Base-by-base conservation (phyloP, 345 rosid genomes). In the Garcia nutans region DNA sequence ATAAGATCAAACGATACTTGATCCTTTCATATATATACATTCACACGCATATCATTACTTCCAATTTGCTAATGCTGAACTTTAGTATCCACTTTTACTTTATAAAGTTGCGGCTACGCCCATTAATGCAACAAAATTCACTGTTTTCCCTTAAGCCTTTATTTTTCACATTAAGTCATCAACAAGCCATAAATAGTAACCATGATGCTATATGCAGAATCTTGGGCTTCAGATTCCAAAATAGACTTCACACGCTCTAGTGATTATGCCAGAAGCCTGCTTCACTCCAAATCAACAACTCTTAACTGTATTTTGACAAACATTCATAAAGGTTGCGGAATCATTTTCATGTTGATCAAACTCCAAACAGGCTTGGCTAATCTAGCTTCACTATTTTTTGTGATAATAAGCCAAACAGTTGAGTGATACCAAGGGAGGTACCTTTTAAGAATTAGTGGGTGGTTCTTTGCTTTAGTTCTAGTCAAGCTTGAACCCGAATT, bases 401-500 rank as follows among this genome's bases (percentile, higher is more conserved):
- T 24, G 20, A 0, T 17, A 24, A 41, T 42, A 68, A 55, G 20
- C 68, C 77, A 74, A 23, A 45, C 71, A 64, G 31, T 37, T 33
- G 17, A 70, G 62, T 31, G 70, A 44, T 54, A n/a, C 37, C 66
- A 54, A 69, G 63, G 44, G 65, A 70, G 66, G 37, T 19, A 13
- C 50, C 74, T 16, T 52, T 69, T 23, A 68, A 23, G 15, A 52
- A n/a, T 59, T 5, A 64, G 79, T 70, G 68, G 62, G 67, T 75
- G 62, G 67, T 75, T 56, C 73, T 67, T 50, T 64, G 54, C 76
- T 69, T 73, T 47, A 9, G 49, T 20, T 76, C 13, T 28, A n/a
- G 58, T 75, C 56, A 68, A 65, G 78, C 79, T 60, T 68, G 66
- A 60, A 31, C 33, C 60, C 68, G 28, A 28, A 60, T 26, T 60